These are phyloP conservation scores for Aspergillus transmontanensis DNA, from an alignment of 2,329 filamentous ascomycete genomes.

Conservation along the genomic window DNA sequence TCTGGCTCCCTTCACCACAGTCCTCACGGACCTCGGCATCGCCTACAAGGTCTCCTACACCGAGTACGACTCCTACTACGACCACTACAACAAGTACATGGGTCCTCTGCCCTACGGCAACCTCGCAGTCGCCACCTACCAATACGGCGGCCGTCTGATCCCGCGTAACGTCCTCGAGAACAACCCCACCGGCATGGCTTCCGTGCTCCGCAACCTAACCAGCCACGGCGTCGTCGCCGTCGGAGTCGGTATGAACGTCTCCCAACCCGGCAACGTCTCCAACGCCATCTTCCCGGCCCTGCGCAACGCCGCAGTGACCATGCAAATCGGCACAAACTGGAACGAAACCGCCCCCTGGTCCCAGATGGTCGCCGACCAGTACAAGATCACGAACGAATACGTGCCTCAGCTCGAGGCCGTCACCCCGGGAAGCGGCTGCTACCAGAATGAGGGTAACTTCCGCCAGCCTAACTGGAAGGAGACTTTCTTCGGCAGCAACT, in stretches of 20 bases:
- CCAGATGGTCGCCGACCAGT: slow-evolving; percentile 39
- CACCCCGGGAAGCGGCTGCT: slow-evolving; percentile 42
- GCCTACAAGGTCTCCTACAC: slow-evolving; percentile 32
- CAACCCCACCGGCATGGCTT: slow-evolving; percentile 32
- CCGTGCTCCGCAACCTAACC: slow-evolving; percentile 38
- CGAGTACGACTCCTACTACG: slow-evolving; percentile 36
- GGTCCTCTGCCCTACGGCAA: slow-evolving; percentile 32
- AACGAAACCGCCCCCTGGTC: slow-evolving; percentile 41
- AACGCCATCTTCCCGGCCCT: slow-evolving; percentile 46
- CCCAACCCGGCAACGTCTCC: slow-evolving; percentile 35
- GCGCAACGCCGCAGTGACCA: slow-evolving; percentile 42
- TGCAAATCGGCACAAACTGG: slow-evolving; percentile 38
- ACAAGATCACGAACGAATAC: slow-evolving; percentile 43
- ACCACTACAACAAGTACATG: slow-evolving; percentile 38
- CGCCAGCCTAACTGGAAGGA: slow-evolving; percentile 44
- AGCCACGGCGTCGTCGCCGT: slow-evolving; percentile 38
- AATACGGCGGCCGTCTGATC: slow-evolving; percentile 39
- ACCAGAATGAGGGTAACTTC: slow-evolving; percentile 48
- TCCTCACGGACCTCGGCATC: slow-evolving; percentile 42
- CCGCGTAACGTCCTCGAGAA: slow-evolving; percentile 35
- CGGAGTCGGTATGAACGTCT: slow-evolving; percentile 44
- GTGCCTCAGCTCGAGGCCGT: slow-evolving; percentile 42
- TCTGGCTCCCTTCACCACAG: slow-evolving; percentile 47
- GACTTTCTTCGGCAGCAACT: slow-evolving; percentile 48
- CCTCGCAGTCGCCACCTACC: slow-evolving; percentile 27